Base-by-base conservation (phyloP, 106 monocot species). In the Phalaenopsis aphrodite region DNA sequence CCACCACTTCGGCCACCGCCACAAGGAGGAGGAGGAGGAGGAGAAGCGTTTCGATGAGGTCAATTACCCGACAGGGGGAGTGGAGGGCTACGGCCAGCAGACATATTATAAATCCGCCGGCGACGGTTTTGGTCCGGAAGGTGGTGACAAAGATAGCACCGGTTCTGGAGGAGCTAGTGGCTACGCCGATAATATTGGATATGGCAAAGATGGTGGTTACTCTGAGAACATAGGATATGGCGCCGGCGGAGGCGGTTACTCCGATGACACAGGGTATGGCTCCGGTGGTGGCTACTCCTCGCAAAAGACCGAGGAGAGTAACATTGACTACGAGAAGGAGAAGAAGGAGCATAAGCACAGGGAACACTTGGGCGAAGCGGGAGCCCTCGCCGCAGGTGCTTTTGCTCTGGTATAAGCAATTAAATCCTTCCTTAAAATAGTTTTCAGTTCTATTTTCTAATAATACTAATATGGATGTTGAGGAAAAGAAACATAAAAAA, bases 311-410 rank as follows among this genome's bases (percentile, higher is more conserved):
- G 76, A 67, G 42, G 42, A 52, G 17, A n/a, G 4, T 42, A 68
- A 45, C 10, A 77, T 55, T 11, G 83, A 78, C 24, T 84, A 84
- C 49, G 87, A 82, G 43, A 82, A 57, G 78, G 83, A 84, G 77
- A 49, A 57, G 81, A 79, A 85, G 64, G 93, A 90, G 80, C 85
- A 93, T 81, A 90, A 88, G 85, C 64, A 82, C 36, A 90, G 82
- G 83, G 90, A 93, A 81, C 92, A 93, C 77, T 39, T 79, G 8
- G 90, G 90, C 15, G 88, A 90, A 84, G 68, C 82, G 55, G 93
- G 90, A 24, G 81, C 90, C 41, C 14, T 90, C 19, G 82, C 90
- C 21, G 93, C 88, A 14, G 90, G 88, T 18, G 90, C 79, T 58
- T 89, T 88, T 57, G 92, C 88, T 48, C 76, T 76, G 18, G 74